Conservation (phyloP, 208 protist species). For the Leishmania braziliensis region DNA sequence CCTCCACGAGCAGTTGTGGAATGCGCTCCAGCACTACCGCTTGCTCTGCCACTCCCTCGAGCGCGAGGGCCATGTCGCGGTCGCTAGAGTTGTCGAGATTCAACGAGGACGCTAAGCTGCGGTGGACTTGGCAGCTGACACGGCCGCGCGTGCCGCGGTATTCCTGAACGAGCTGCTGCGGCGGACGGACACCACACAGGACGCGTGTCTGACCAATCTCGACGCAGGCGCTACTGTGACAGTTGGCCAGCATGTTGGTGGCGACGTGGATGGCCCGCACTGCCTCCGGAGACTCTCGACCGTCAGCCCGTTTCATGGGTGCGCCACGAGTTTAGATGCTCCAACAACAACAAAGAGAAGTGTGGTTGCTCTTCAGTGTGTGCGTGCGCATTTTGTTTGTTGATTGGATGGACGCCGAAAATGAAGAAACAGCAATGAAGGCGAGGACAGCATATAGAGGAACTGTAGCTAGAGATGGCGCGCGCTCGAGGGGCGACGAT, state of each 20-base stretch:
- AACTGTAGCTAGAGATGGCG: background rate
- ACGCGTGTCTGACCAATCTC: constrained; percentile 84
- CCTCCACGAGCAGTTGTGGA: constrained; percentile 78
- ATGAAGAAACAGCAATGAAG: background rate
- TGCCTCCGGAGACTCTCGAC: constrained; percentile 30
- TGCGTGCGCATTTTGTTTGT: background rate
- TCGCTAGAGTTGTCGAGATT: constrained; percentile 31
- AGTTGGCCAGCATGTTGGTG: constrained; percentile 68
- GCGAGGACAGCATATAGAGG: background rate
- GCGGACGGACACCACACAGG: constrained; percentile 76
- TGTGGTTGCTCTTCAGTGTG: background rate
- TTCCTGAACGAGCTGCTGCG: constrained; percentile 85
- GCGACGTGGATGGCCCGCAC: constrained; percentile 76
- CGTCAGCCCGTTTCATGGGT: constrained; percentile 34
- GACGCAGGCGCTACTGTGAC: constrained; percentile 81
- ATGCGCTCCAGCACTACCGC: constrained; percentile 72
- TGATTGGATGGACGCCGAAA: background rate
- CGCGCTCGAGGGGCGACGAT: background rate
- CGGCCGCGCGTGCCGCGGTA: constrained; percentile 79
- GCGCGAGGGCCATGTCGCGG: constrained; percentile 57
- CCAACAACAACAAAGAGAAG: background rate
- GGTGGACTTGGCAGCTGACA: constrained; percentile 62
- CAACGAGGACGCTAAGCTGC: constrained; percentile 33
- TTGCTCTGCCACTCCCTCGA: constrained; percentile 84
- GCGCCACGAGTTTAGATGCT: no score